Evolutionary conservation across 225 moss, liverwort and hornwort genomes (phyloP).

Genomic region (Neckera pumila): DNA sequence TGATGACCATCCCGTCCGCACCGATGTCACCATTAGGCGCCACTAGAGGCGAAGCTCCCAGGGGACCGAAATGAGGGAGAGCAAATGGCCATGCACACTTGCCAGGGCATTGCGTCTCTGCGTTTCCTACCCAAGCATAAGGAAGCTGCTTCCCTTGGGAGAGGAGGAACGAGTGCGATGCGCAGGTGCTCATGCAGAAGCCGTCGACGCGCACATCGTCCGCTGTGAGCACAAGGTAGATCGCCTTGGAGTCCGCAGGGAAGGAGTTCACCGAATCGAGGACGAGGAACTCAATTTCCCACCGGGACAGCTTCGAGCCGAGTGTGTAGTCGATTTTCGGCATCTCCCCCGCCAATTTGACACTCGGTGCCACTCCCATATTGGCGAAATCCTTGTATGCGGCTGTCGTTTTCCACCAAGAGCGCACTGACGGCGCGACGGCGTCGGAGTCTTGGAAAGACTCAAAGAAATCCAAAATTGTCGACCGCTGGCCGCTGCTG

Average conservation of each 20-base stretch:
- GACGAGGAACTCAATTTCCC: constrained; percentile 53
- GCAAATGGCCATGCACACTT: constrained; percentile 79
- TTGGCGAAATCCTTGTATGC: constrained; percentile 58
- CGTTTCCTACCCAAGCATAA: constrained; percentile 72
- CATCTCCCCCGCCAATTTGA: constrained; percentile 37
- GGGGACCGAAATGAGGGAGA: constrained; percentile 35
- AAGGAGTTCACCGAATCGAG: constrained; percentile 18
- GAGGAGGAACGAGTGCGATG: constrained; percentile 39
- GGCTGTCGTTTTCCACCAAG: constrained; percentile 78
- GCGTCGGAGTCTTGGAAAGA: constrained; percentile 37
- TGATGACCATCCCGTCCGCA: constrained; percentile 76
- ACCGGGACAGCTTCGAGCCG: constrained; percentile 27
- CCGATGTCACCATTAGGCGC: constrained; percentile 70
- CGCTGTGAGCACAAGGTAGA: constrained; percentile 58
- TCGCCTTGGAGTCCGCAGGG: constrained; percentile 27
- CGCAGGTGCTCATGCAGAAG: constrained; percentile 64
- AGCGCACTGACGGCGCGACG: constrained; percentile 31
- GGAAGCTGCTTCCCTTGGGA: constrained; percentile 42
- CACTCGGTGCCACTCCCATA: constrained; percentile 1
- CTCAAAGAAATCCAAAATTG: constrained; percentile 52
- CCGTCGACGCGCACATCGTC: constrained; percentile 51
- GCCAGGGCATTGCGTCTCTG: constrained; percentile 63
- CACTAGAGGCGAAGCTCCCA: constrained; percentile 3
- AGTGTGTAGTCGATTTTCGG: constrained; percentile 12
- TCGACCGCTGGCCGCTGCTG: constrained; percentile 22